These are phyloP conservation scores for Trichoderma lentiforme DNA, from an alignment of 2,329 filamentous ascomycete genomes.

Conservation along the genomic window DNA sequence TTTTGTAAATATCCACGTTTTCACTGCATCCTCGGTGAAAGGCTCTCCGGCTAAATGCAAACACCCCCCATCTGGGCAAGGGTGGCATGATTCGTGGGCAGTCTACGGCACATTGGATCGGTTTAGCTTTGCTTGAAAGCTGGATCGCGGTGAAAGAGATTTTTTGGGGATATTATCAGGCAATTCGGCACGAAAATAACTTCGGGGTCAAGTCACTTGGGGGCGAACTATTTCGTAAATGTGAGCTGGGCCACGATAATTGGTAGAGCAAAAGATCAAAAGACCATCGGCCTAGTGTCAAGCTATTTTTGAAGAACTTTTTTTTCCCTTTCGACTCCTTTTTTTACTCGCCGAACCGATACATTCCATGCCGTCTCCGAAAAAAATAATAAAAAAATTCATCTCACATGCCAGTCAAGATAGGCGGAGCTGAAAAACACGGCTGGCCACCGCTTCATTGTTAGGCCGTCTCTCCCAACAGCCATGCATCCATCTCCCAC, in stretches of 20 bases:
- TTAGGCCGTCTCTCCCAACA: neutral
- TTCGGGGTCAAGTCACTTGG: neutral
- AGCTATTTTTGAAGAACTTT: neutral
- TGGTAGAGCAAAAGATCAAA: neutral
- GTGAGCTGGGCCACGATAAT: neutral
- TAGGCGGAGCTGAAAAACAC: neutral
- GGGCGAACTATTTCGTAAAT: neutral
- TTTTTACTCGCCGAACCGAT: neutral
- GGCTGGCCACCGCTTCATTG: neutral
- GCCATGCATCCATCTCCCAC: slow-evolving; percentile 13
- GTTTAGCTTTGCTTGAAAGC: neutral
- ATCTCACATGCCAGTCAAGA: neutral
- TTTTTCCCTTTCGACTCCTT: neutral
- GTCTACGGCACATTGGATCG: neutral
- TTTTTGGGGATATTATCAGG: neutral
- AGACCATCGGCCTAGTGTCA: neutral
- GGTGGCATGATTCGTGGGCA: slow-evolving; percentile 8
- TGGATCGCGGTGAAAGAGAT: neutral
- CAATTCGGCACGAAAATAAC: neutral
- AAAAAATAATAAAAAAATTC: neutral
- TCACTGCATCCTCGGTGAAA: slow-evolving; percentile 7
- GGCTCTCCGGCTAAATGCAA: slow-evolving; percentile 10
- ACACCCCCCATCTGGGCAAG: neutral
- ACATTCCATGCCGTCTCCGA: neutral
- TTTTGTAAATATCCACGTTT: slow-evolving; percentile 12